Conservation (phyloP, 345 rosid genomes). For the Turritis glabra region DNA sequence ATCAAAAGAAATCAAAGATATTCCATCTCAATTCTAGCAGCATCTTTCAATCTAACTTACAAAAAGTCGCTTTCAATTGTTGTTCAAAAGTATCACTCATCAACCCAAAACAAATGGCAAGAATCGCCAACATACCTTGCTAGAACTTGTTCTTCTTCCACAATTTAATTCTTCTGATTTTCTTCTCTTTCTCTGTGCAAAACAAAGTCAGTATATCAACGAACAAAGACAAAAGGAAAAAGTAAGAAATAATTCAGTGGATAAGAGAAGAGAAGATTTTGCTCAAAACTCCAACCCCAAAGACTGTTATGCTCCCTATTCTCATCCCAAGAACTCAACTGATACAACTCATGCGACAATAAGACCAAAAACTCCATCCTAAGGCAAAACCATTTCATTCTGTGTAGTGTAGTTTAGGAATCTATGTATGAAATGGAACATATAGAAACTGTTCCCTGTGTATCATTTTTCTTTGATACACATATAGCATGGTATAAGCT, state of each 20-base stretch:
- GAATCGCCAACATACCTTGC: slow-evolving; percentile 59
- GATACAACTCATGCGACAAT: background rate
- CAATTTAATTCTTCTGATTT: slow-evolving; percentile 65
- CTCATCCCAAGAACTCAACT: background rate
- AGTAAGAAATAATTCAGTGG: background rate
- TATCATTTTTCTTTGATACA: background rate
- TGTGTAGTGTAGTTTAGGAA: background rate
- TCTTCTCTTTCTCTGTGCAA: slow-evolving; percentile 81
- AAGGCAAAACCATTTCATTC: background rate
- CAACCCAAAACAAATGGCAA: background rate
- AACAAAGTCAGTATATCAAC: background rate
- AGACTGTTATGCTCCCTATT: background rate
- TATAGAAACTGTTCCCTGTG: background rate
- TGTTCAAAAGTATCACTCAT: background rate
- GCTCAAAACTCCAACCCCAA: slow-evolving; percentile 3
- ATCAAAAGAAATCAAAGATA: background rate
- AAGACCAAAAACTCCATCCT: background rate
- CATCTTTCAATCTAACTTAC: slow-evolving; percentile 1
- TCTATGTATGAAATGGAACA: background rate
- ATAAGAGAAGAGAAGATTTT: background rate
- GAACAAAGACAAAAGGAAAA: background rate
- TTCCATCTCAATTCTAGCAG: slow-evolving; percentile 3
- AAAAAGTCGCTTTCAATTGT: background rate
- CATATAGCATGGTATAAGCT: background rate
- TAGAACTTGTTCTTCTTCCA: slow-evolving; percentile 59